Percentiles rank a stretch among this genome's conserved stretches.
These are phyloP conservation scores for Arachis stenosperma DNA, from an alignment of 306 rosid genomes.

Conservation along the genomic window DNA sequence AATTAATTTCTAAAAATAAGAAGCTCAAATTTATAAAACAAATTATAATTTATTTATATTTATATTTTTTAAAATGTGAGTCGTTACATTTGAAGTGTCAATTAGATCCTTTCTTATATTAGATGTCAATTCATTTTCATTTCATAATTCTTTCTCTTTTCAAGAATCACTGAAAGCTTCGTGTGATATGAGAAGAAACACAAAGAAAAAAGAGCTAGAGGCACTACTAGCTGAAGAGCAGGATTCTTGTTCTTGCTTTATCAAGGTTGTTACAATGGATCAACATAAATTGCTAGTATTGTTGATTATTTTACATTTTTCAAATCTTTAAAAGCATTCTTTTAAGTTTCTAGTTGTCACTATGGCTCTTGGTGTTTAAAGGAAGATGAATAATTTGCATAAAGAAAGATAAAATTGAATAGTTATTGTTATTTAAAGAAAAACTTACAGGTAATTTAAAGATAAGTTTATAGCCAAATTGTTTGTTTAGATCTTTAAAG, in stretches of 20 bases:
- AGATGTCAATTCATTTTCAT: constrained; percentile 34
- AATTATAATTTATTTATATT: too few relatives aligned
- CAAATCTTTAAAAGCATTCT: constrained; percentile 12
- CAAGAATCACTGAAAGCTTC: constrained; percentile 79
- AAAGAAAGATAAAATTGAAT: too few relatives aligned
- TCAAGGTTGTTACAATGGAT: constrained; percentile 66
- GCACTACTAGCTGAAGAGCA: constrained; percentile 87
- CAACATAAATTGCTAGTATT: constrained; percentile 4
- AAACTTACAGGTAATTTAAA: too few relatives aligned
- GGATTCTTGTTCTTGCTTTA: constrained; percentile 84
- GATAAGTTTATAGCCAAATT: too few relatives aligned
- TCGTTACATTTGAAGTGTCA: constrained; percentile 5
- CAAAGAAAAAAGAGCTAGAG: constrained; percentile 88
- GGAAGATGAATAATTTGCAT: too few relatives aligned
- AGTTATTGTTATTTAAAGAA: too few relatives aligned
- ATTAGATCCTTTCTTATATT: constrained; percentile 16
- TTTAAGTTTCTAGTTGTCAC: neutral
- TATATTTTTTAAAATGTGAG: too few relatives aligned
- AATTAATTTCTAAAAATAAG: too few relatives aligned
- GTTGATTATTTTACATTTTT: neutral
- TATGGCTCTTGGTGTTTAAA: constrained; percentile 19
- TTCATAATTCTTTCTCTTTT: constrained; percentile 38
- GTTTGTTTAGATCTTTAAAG: too few relatives aligned
- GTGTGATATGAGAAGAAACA: constrained; percentile 69
- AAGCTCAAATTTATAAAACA: too few relatives aligned